Evolutionary conservation across 345 rosid species (phyloP), one percentile per base, ranked within the genome.

Genomic region (Camelina sativa): DNA sequence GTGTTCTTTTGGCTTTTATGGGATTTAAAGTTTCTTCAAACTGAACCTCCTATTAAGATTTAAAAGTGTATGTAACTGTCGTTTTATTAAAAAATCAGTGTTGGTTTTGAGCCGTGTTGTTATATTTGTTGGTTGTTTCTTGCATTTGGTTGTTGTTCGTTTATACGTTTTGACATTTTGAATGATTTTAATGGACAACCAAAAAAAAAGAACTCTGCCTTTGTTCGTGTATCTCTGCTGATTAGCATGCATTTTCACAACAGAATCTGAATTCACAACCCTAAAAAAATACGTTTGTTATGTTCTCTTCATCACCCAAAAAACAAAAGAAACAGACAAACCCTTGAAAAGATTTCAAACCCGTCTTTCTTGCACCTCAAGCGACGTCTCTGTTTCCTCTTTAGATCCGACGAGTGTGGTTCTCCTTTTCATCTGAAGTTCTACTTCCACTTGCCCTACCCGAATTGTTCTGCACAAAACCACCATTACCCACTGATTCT

Each of bases 351-450:
- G 54, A 59, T 19, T 58, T 56, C 38, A 74, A 56, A 56, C 30
- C 11, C 60, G 35, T 46, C 12, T 72, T 59, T 22, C 72, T 65
- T 65, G 58, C 11, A 22, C 13, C 11, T 66, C 40, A 69, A 68
- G 74, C 47, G 22, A 76, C 50, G 32, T 40, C 40, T 76, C 73
- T 43, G 74, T 53, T 66, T 62, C 65, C 46, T 30, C 15, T 41
- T 69, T 76, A 70, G 61, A 55, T 38, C 44, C 76, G 81, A 59
- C 78, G 82, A 35, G 80, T 75, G 62, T 74, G 68, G 81, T 92
- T 95, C 82, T 89, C 99, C 80, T 95, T 95, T 82, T 86, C 94
- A 50, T 89, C 90, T 12, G 90, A 67, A 53, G 80, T 58, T 86
- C 76, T 82, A 51, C 83, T 76, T 48, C 67, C 80, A 64, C 61